A percentile compares a stretch with the other conserved stretches of the same genome.
These are phyloP conservation scores for Canna indica DNA, from an alignment of 176 grass and related monocot species.

Conservation along the genomic window DNA sequence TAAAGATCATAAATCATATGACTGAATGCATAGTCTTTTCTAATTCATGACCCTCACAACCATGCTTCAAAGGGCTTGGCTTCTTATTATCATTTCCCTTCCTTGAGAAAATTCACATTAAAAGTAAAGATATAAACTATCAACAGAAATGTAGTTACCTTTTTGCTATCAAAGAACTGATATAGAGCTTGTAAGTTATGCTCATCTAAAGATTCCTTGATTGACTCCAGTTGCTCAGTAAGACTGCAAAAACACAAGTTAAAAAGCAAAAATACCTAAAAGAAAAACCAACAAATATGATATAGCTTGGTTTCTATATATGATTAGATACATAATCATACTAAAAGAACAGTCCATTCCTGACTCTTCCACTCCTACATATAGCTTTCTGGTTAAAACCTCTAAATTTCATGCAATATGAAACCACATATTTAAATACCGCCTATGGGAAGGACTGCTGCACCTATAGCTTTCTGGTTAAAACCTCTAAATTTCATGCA, in stretches of 20 bases:
- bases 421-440: too few relatives aligned
- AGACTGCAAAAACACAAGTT: slow-evolving; percentile 38
- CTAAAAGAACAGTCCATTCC: not conserved
- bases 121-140: not conserved
- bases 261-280: not conserved
- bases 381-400: not conserved
- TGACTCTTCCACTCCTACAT: not conserved
- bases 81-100: too few relatives aligned
- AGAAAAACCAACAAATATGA: not conserved
- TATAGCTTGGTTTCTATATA: not conserved
- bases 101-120: not conserved
- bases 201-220: slow-evolving; percentile 76
- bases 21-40: not conserved
- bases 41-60: too few relatives aligned
- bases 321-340: not conserved
- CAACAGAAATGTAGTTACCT: slow-evolving; percentile 35
- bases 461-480: not conserved
- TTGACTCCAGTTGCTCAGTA: slow-evolving; percentile 67
- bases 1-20: not conserved
- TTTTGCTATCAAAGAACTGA: slow-evolving; percentile 71
- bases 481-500: not conserved
- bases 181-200: slow-evolving; percentile 45
- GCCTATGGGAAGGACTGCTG: too few relatives aligned
- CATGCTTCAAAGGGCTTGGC: too few relatives aligned
- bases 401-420: not conserved